Evolutionary conservation across 2,329 filamentous ascomycete species (phyloP), one percentile per base, ranked within the genome.

Genomic region (Fusarium circinatum): DNA sequence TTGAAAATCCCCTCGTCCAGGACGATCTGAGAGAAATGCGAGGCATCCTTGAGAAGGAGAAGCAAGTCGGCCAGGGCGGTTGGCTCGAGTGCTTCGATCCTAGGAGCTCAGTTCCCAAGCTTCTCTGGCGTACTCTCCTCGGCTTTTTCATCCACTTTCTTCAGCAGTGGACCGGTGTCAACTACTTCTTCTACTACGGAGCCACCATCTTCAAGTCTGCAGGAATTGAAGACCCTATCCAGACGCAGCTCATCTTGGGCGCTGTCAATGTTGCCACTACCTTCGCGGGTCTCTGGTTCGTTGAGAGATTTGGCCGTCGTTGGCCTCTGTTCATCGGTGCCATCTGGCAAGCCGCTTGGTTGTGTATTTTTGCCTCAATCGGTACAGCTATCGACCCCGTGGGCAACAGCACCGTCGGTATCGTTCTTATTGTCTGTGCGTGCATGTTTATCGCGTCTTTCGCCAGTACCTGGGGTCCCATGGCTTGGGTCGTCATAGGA

Each of bases 371-470:
- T 78, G 91, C 89, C 36, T 84, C 86, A 0, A 85, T 92, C 38
- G 88, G 90, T 13, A 85, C 86, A 38, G 81, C 80, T 14, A 75
- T 82, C 47, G 76, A 85, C 51, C 87, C 85, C 0, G 80, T 81
- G 10, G 78, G 79, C 41, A 87, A 84, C 74, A 79, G 81, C 15
- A 80, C 83, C 2, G 86, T 89, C 18, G 92, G 92, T 17, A 89
- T 90, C 11, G 87, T 91, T 68, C 91, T 94, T 88, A 93, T 94
- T 74, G 89, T 92, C 15, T 89, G 92, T 61, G 90, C 92, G 6
- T 93, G 90, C 81, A 89, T 94, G 84, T 94, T 94, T 82, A 94
- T 94, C 63, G 88, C 90, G 55, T 91, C 89, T 3, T 95, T 93
- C 75, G 92, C 92, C 5, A 72, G 85, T 49, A 93, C 91, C 6